Conservation (phyloP, 345 rosid species). For the Ceriops decandra region DNA sequence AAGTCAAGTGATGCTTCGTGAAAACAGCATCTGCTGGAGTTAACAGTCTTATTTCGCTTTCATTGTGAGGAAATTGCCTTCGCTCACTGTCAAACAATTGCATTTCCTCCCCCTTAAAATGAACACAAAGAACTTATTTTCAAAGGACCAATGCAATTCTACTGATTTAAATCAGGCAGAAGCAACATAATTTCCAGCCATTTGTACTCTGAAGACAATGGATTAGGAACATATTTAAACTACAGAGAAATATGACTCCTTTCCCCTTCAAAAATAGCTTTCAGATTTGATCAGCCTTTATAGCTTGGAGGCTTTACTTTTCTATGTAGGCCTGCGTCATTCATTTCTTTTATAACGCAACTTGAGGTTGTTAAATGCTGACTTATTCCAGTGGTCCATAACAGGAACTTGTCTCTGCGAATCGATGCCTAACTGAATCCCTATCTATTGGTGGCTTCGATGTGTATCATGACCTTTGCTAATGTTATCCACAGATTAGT, state of each 20-base stretch:
- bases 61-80: no score
- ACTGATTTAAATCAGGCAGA: constrained; percentile 14
- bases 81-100: no score
- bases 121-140: background rate
- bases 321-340: background rate
- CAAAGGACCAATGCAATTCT: constrained; percentile 8
- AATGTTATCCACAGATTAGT: constrained; percentile 2
- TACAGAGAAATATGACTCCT: background rate
- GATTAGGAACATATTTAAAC: background rate
- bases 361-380: constrained; percentile 12
- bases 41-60: no score
- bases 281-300: background rate
- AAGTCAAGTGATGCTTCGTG: no score
- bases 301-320: background rate
- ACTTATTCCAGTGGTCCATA: background rate
- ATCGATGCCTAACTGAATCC: background rate
- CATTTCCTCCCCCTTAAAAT: background rate
- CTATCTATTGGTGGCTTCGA: background rate
- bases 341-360: constrained; percentile 1
- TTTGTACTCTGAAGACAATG: background rate
- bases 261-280: background rate
- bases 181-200: constrained; percentile 16
- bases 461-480: background rate
- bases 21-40: no score
- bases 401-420: background rate